Conservation (phyloP, 495 filamentous ascomycete genomes). For the Penicillium atrosanguineum region DNA sequence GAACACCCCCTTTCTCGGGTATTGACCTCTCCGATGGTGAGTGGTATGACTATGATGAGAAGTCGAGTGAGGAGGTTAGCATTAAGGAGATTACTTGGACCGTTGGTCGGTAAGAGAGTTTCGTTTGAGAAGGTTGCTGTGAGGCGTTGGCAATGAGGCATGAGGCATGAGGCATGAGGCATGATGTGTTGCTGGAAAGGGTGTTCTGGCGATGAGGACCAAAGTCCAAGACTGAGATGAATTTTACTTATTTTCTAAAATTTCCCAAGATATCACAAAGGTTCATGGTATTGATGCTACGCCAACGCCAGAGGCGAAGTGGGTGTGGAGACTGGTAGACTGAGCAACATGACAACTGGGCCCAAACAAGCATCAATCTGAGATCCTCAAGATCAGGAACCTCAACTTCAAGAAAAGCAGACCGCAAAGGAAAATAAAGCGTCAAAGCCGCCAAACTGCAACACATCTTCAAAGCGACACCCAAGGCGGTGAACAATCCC, state of each 20-base stretch:
- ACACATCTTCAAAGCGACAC: slow-evolving; percentile 25
- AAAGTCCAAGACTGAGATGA: slow-evolving; percentile 11
- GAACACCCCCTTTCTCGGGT: slow-evolving; percentile 65
- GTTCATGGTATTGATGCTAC: slow-evolving; percentile 13
- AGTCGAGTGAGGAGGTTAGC: slow-evolving; percentile 74
- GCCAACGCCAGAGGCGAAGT: not conserved
- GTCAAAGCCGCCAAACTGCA: not conserved
- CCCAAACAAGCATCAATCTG: not conserved
- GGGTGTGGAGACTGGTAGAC: not conserved
- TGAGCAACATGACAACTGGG: not conserved
- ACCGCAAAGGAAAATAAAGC: not conserved
- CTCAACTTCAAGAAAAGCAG: not conserved
- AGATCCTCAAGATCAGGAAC: not conserved
- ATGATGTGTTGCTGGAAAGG: not conserved
- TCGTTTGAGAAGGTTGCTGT: not conserved
- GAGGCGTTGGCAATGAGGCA: not conserved
- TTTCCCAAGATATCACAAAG: not conserved
- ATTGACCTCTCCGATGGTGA: slow-evolving; percentile 86
- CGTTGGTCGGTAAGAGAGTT: slow-evolving; percentile 50
- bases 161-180: not conserved
- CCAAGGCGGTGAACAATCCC: not conserved
- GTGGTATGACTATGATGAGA: slow-evolving; percentile 88
- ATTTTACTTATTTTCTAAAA: not conserved
- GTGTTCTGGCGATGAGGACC: slow-evolving; percentile 4
- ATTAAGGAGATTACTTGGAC: slow-evolving; percentile 93